phyloP scores from a whole-genome alignment of 106 monocot genomes.

The Posidonia australis region DNA sequence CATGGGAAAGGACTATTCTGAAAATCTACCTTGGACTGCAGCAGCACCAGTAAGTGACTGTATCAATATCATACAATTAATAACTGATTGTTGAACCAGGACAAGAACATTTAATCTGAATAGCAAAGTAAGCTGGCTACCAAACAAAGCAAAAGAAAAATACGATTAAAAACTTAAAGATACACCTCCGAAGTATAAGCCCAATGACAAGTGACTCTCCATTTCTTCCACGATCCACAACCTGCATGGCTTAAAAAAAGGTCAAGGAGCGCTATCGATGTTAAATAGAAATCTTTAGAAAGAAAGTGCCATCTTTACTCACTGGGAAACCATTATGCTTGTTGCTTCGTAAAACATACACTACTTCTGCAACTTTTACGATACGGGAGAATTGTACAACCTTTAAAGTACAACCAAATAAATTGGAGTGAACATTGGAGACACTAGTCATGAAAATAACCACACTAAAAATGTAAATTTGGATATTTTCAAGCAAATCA shows the following conservation, averaged over 20 bases:
- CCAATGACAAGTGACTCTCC: conserved; percentile 76
- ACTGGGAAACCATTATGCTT: conserved; percentile 98
- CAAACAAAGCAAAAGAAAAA: conserved; percentile 3
- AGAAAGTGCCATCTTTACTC: conserved; percentile 16
- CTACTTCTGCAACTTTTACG: conserved; percentile 69
- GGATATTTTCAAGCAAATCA: not conserved
- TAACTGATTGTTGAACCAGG: not conserved
- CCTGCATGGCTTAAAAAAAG: conserved; percentile 28
- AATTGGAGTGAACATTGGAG: not conserved
- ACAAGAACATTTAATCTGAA: not conserved
- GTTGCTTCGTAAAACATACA: conserved; percentile 59
- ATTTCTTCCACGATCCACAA: conserved; percentile 58
- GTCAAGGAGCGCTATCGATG: not conserved
- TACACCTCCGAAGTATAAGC: conserved; percentile 82
- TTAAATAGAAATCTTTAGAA: not conserved
- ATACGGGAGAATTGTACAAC: conserved; percentile 69
- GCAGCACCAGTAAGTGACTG: conserved; percentile 81
- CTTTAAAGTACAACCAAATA: conserved; percentile 25
- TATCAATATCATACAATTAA: not conserved
- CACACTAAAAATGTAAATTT: not conserved
- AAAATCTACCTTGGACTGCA: conserved; percentile 91
- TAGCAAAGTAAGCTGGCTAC: not conserved
- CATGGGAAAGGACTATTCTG: conserved; percentile 78
- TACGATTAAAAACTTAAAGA: not conserved
- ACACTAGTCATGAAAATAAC: not conserved